Conservation (phyloP, 805 yeast species). For the Ogataea glucozyma region DNA sequence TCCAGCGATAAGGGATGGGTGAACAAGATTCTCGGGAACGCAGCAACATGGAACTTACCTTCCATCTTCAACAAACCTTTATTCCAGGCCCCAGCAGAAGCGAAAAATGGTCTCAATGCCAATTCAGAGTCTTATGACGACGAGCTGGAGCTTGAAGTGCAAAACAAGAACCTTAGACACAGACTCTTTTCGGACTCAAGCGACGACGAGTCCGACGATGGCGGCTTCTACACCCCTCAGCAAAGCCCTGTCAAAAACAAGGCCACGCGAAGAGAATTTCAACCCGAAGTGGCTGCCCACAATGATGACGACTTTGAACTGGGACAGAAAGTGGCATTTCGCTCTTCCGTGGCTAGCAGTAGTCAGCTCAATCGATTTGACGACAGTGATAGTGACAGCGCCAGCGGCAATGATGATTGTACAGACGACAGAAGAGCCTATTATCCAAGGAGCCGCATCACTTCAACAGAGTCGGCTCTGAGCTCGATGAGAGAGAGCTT, state of each 20-base stretch:
- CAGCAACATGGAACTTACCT: conserved; percentile 19
- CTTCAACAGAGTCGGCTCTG: conserved; percentile 9
- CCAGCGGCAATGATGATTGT: no score
- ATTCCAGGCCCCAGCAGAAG: conserved; percentile 1
- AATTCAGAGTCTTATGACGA: no score
- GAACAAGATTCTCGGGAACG: conserved; percentile 21
- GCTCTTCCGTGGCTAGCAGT: conserved; percentile 17
- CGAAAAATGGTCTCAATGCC: no score
- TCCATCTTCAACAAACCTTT: conserved; percentile 22
- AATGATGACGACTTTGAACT: conserved; percentile 19
- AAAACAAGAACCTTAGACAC: conserved; percentile 13
- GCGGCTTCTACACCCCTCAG: not conserved
- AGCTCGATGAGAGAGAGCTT: conserved; percentile 20
- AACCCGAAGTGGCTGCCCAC: no score
- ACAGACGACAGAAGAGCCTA: not conserved
- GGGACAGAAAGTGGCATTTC: conserved; percentile 30
- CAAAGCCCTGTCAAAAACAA: not conserved
- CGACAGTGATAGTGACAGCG: conserved; percentile 8
- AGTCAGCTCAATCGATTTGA: conserved; percentile 9
- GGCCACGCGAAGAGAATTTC: no score
- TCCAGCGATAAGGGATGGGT: conserved; percentile 23
- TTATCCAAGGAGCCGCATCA: not conserved
- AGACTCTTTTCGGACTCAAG: conserved; percentile 33
- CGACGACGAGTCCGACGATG: conserved; percentile 29
- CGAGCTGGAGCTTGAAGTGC: conserved; percentile 23